Base-by-base conservation (phyloP, 225 moss, liverwort and hornwort species). In the Bryum argenteum region DNA sequence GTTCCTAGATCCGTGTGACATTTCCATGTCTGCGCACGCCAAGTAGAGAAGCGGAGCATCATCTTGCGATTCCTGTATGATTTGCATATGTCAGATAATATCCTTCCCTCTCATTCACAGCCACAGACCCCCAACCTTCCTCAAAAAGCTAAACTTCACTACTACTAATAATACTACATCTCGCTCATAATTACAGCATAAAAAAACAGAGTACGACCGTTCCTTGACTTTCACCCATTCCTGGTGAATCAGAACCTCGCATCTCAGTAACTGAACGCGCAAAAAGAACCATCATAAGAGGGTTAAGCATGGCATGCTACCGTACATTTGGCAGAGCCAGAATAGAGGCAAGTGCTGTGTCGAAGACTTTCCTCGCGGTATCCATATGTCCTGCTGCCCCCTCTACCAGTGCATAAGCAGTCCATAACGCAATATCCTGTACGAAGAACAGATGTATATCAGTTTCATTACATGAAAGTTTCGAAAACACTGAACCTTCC, bases 11-110 rank as follows among this genome's bases (percentile, higher is more conserved):
- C 81, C 72, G 54, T 84, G 80, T 66, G 85, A 86, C 71, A 94
- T 82, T 88, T 98, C 98, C 85, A 98, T 80, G 75, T 98, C 98
- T 59, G 82, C 92, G 64, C 88, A 94, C 58, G 94, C 90, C 67
- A 92, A 84, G 73, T 88, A 94, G 10, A 98, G 67, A 64, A 92
- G 80, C 41, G 98, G 94, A 72, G 88, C 79, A 77, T 92, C 94
- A 79, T 78, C 82, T 80, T 88, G 89, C 66, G 78, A 80, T 24
- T 90, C 94, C 88, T 92, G 89, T 17, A 73, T 38, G 62, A 42
- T 52, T 60, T 8, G 23, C 69, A 52, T 12, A 53, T 53, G 64
- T 84, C 67, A 81, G 84, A 71, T 22, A 21, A 64, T 63, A 81
- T 18, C n/a, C 63, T 62, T 50, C 43, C 55, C 28, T 72, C 44